Evolutionary conservation across 129 eudicot genomes (phyloP).

Genomic region (Helianthus tuberosus): DNA sequence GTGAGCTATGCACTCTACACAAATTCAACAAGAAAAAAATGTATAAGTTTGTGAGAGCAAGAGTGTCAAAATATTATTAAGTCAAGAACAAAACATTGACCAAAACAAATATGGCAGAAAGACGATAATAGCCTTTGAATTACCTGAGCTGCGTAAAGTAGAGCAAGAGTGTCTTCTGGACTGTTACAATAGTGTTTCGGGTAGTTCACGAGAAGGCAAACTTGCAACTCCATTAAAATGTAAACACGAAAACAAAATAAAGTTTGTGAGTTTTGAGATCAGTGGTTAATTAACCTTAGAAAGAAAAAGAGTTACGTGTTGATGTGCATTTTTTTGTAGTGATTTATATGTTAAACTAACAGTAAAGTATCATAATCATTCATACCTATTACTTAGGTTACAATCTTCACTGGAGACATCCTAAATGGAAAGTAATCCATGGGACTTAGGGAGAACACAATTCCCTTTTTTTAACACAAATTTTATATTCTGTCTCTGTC

Average conservation of each 20-base stretch:
- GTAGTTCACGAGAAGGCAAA: constrained; percentile 51
- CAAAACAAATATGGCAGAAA: constrained; percentile 28
- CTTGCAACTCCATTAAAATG: constrained; percentile 59
- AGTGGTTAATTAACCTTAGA: not conserved
- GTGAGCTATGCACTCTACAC: too few species aligned
- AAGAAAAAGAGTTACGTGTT: constrained; percentile 4
- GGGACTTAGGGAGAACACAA: not conserved
- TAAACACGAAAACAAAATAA: constrained; percentile 3
- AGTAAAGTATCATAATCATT: too few species aligned
- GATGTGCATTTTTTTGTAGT: too few species aligned
- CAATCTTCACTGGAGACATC: not conserved
- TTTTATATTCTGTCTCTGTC: not conserved
- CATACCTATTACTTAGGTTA: too few species aligned
- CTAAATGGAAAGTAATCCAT: not conserved
- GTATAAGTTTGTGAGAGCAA: too few species aligned
- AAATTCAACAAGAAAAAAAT: too few species aligned
- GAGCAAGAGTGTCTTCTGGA: constrained; percentile 1
- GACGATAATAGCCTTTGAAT: constrained; percentile 20
- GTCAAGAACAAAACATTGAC: constrained; percentile 12
- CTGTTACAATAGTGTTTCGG: constrained; percentile 41
- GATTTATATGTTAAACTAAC: too few species aligned
- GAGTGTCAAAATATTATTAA: constrained; percentile 32
- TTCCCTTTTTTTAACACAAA: not conserved
- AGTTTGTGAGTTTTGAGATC: constrained; percentile 1
- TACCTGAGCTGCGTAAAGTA: constrained; percentile 15